Evolutionary conservation across 1,284 basidiomycete genomes (phyloP), one percentile per base, ranked within the genome.

Genomic region (Cryptococcus sp.): DNA sequence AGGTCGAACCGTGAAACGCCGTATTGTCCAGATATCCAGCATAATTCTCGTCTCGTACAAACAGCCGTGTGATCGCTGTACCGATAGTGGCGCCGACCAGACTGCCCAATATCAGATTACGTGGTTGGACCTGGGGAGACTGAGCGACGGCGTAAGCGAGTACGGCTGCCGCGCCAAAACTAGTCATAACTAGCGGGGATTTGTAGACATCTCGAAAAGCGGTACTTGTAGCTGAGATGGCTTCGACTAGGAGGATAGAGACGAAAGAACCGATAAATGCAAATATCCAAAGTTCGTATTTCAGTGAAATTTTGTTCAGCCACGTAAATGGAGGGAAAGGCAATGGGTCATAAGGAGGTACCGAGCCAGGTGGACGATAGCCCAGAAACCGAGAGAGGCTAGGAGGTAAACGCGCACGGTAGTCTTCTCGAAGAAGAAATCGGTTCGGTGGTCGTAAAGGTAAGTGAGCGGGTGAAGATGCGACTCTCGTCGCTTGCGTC

Each of bases 131-230:
- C 38, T 87, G 74, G 3, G 86, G 86, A 2, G 80, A 79, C 39
- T 87, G 85, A 39, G 85, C 81, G 1, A 82, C 81, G 15, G 83
- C 84, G 59, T 84, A 87, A 20, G 83, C 77, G 25, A 88, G 77
- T 3, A 86, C 83, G 11, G 84, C 85, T 5, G 82, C 82, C 16
- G 86, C 86, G 20, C 85, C 85, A 68, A 82, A 83, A 56, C 81
- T 83, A 13, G 81, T 80, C 6, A 84, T 72, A 49, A 84, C 81
- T 20, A 81, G 65, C 1, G 85, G 84, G 0, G 83, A 81, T 22
- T 78, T 76, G 44, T 81, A 66, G 3, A 57, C 67, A 46, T 79
- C 69, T 19, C 81, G 68, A 68, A 86, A 85, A 73, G 77, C 10
- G 1, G 64, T 59, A 8, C 50, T 17, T 1, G 78, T 54, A 80